A percentile compares a stretch with the other conserved stretches of the same genome.
phyloP scores from a whole-genome alignment of 2,329 filamentous ascomycete genomes.

The Aspergillus awamori region DNA sequence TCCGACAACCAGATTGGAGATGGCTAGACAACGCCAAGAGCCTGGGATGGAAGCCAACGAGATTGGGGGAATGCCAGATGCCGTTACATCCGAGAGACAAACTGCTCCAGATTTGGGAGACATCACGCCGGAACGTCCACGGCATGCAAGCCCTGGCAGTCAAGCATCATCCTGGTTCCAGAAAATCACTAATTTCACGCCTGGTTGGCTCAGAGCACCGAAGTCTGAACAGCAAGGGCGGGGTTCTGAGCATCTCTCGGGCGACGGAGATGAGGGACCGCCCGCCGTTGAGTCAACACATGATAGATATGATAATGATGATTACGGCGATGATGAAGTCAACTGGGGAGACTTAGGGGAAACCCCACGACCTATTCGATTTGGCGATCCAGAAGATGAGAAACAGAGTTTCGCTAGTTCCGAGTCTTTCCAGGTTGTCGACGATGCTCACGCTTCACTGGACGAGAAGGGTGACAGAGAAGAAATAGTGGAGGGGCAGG shows the following conservation, averaged over 20 bases:
- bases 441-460: slow-evolving; percentile 14
- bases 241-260: slow-evolving; percentile 15
- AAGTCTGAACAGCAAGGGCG: slow-evolving; percentile 18
- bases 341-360: slow-evolving; percentile 21
- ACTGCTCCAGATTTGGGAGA: slow-evolving; percentile 19
- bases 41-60: slow-evolving; percentile 12
- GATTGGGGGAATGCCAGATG: slow-evolving; percentile 20
- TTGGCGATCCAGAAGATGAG: slow-evolving; percentile 8
- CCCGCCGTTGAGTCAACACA: slow-evolving; percentile 9
- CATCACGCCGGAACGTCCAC: slow-evolving; percentile 28
- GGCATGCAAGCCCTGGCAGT: slow-evolving; percentile 18
- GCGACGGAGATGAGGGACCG: slow-evolving; percentile 23
- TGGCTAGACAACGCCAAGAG: slow-evolving; percentile 18
- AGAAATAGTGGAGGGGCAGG: slow-evolving; percentile 17
- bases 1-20: slow-evolving; percentile 27
- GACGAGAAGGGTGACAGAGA: slow-evolving; percentile 9
- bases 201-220: slow-evolving; percentile 40
- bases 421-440: slow-evolving; percentile 11
- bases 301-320: neutral
- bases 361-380: slow-evolving; percentile 13
- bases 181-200: slow-evolving; percentile 38
- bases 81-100: slow-evolving; percentile 19
- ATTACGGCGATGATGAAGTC: slow-evolving; percentile 8
- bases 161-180: slow-evolving; percentile 43
- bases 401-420: slow-evolving; percentile 11